Evolutionary conservation across 139 green algal species (phyloP).

Genomic region (Edaphochlamys debaryana): DNA sequence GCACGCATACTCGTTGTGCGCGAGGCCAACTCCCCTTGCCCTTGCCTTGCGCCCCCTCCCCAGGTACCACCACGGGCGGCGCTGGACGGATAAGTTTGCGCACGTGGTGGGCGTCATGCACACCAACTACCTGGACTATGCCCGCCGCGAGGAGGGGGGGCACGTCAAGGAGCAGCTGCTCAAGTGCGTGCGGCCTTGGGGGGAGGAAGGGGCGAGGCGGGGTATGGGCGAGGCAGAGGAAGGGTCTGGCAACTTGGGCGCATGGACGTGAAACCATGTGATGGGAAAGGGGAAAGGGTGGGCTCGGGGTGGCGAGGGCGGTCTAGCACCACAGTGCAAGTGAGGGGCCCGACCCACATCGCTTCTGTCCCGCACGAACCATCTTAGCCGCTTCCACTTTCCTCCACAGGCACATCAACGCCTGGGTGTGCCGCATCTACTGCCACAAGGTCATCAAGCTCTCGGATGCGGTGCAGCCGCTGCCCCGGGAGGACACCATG

Average conservation of each 20-base stretch:
- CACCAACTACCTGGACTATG: slow-evolving; percentile 99
- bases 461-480: slow-evolving; percentile 93
- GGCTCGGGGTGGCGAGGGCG: no score
- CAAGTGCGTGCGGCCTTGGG: slow-evolving; percentile 19
- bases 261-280: neutral
- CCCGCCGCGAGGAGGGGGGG: slow-evolving; percentile 80
- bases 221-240: no score
- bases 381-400: no score
- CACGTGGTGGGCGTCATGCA: slow-evolving; percentile 98
- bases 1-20: no score
- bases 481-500: slow-evolving; percentile 88
- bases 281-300: neutral
- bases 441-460: slow-evolving; percentile 99
- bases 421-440: slow-evolving; percentile 84
- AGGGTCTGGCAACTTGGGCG: neutral
- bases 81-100: slow-evolving; percentile 98
- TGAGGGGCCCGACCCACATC: no score
- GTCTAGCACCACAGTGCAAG: no score
- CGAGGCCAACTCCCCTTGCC: no score
- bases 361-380: no score
- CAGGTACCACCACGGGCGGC: slow-evolving; percentile 94
- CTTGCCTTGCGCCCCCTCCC: no score
- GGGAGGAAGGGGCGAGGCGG: neutral
- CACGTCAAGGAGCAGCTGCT: slow-evolving; percentile 73
- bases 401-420: slow-evolving; percentile 83